phyloP scores from a whole-genome alignment of 768 basidiomycete genomes.

The Sporobolomyces roseus region DNA sequence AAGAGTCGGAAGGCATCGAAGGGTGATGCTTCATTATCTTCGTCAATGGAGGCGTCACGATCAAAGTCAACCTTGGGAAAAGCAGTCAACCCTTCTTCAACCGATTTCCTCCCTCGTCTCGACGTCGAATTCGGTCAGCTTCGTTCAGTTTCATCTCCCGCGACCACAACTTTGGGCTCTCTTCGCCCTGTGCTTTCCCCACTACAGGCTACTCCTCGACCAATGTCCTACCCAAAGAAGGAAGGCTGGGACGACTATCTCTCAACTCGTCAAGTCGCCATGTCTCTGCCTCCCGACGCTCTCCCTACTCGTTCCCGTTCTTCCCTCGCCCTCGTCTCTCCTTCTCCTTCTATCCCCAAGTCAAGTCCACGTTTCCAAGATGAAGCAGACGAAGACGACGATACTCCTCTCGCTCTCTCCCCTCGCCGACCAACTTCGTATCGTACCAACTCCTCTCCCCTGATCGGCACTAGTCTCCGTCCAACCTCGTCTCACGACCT shows the following conservation, averaged over 20 bases:
- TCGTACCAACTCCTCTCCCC: neutral
- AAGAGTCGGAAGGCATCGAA: constrained; percentile 9
- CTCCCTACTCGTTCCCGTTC: constrained; percentile 16
- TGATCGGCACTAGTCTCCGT: neutral
- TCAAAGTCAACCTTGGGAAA: too few relatives aligned
- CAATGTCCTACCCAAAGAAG: neutral
- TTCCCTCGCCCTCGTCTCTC: constrained; percentile 9
- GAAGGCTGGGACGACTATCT: constrained; percentile 27
- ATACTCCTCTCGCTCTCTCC: constrained; percentile 24
- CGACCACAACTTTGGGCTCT: neutral
- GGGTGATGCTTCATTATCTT: neutral
- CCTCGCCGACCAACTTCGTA: neutral
- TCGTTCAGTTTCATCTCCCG: neutral
- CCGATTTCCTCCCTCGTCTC: constrained; percentile 30
- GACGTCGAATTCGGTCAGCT: constrained; percentile 6
- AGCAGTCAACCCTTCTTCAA: neutral
- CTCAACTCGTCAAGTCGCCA: constrained; percentile 14
- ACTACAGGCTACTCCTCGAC: neutral
- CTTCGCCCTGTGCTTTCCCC: neutral
- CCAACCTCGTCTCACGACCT: constrained; percentile 12
- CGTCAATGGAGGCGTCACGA: neutral
- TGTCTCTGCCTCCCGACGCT: neutral
- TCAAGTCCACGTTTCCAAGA: too few relatives aligned
- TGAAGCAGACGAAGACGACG: constrained; percentile 20
- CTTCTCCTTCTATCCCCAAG: neutral